A percentile compares a stretch with the other conserved stretches of the same genome.
Evolutionary conservation across 176 grass and related monocot species (phyloP).

Genomic region (Poa annua): DNA sequence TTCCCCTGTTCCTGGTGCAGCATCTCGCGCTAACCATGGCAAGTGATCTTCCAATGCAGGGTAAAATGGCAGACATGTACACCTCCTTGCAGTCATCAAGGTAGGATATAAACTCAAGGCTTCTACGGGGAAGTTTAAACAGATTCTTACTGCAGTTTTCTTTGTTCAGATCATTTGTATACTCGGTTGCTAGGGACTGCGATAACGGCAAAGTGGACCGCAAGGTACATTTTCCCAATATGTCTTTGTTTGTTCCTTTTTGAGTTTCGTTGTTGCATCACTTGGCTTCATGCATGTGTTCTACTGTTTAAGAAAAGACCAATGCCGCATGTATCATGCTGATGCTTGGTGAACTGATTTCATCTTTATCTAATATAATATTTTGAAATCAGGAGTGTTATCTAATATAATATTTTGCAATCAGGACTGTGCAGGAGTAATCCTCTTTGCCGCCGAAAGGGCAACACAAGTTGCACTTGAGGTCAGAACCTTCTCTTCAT

Average conservation of each 20-base stretch:
- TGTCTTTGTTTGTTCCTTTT: slow-evolving; percentile 10
- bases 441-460: slow-evolving; percentile 90
- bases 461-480: slow-evolving; percentile 96
- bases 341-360: slow-evolving; percentile 10
- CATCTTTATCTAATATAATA: slow-evolving; percentile 34
- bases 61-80: slow-evolving; percentile 97
- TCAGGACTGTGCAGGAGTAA: slow-evolving; percentile 95
- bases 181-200: slow-evolving; percentile 91
- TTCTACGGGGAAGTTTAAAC: slow-evolving; percentile 35
- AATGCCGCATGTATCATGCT: slow-evolving; percentile 26
- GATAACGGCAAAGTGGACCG: slow-evolving; percentile 87
- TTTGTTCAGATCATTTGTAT: slow-evolving; percentile 87
- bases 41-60: slow-evolving; percentile 48
- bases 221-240: slow-evolving; percentile 58
- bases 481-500: slow-evolving; percentile 52
- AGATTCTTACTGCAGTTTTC: slow-evolving; percentile 35
- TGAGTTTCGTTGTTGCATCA: slow-evolving; percentile 14
- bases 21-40: slow-evolving; percentile 1
- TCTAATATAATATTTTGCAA: slow-evolving; percentile 4
- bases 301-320: slow-evolving; percentile 30
- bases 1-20: slow-evolving; percentile 10
- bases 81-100: slow-evolving; percentile 96
- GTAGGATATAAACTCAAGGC: slow-evolving; percentile 39
- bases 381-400: slow-evolving; percentile 65
- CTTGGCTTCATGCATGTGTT: slow-evolving; percentile 8